phyloP scores from a whole-genome alignment of 768 basidiomycete species.

The Amanita phalloides region DNA sequence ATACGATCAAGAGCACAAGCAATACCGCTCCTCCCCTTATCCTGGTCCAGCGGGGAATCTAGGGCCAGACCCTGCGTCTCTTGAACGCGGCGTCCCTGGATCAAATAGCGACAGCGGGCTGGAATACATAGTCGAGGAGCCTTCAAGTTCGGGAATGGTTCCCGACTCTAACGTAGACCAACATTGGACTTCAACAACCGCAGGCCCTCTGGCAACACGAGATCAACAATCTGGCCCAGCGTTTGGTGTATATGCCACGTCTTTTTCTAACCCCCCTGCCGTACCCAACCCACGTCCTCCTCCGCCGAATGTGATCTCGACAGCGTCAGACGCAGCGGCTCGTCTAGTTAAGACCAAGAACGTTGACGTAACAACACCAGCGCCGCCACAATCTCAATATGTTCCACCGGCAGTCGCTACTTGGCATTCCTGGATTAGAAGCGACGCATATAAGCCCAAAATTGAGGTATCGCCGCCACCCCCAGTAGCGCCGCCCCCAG shows the following conservation, averaged over 20 bases:
- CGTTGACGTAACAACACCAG: neutral
- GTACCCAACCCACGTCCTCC: neutral
- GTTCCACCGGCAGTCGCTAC: neutral
- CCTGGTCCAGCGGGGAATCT: neutral
- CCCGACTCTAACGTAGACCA: neutral
- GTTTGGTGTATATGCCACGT: slow-evolving; percentile 1
- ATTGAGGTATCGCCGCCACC: neutral
- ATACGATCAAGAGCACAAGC: neutral
- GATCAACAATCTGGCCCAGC: neutral
- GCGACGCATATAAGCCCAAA: neutral
- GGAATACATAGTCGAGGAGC: slow-evolving; percentile 3
- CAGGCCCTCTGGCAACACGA: neutral
- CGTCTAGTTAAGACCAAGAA: slow-evolving; percentile 1
- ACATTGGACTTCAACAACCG: neutral
- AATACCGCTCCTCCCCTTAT: slow-evolving; percentile 3
- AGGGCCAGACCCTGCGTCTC: neutral
- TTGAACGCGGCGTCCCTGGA: neutral
- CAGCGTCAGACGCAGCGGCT: slow-evolving; percentile 3
- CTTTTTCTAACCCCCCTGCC: neutral
- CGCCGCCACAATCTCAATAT: neutral
- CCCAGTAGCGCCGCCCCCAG: neutral
- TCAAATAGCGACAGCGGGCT: slow-evolving; percentile 1
- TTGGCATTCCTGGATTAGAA: slow-evolving; percentile 4
- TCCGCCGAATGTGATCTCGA: slow-evolving; percentile 3
- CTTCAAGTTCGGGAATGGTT: neutral